Conservation (phyloP, 2,329 filamentous ascomycete genomes). For the Aspergillus proliferans region DNA sequence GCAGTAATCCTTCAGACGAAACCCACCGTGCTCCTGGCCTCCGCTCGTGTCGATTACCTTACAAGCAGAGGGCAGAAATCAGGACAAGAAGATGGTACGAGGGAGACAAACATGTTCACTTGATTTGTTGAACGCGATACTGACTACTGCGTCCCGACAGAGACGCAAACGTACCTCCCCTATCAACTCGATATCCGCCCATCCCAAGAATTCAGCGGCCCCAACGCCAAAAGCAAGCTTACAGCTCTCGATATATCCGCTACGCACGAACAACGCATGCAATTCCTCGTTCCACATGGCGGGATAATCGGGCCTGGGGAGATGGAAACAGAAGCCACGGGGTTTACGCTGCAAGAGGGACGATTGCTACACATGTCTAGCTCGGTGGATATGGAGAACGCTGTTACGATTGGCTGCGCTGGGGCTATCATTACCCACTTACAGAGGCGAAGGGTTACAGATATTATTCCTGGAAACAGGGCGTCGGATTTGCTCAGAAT, state of each 20-base stretch:
- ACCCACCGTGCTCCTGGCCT: constrained; percentile 55
- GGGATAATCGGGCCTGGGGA: constrained; percentile 40
- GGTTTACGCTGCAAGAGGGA: constrained; percentile 53
- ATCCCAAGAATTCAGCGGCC: constrained; percentile 65
- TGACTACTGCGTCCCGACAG: constrained; percentile 17
- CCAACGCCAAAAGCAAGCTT: constrained; percentile 61
- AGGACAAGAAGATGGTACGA: constrained; percentile 30
- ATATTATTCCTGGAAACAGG: constrained; percentile 57
- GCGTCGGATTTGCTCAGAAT: constrained; percentile 56
- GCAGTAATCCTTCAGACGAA: constrained; percentile 57
- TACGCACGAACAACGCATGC: constrained; percentile 42
- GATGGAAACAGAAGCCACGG: constrained; percentile 33
- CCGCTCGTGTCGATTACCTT: constrained; percentile 49
- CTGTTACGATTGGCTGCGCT: constrained; percentile 71
- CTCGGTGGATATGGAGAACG: constrained; percentile 67
- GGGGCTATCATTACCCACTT: constrained; percentile 80
- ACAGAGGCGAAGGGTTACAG: constrained; percentile 59
- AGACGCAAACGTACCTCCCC: constrained; percentile 48
- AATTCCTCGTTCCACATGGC: constrained; percentile 58
- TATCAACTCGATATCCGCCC: constrained; percentile 63
- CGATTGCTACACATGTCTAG: constrained; percentile 63
- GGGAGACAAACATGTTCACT: constrained; percentile 13
- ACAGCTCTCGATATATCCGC: constrained; percentile 51
- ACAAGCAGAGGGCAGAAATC: constrained; percentile 37
- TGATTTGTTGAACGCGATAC: neutral